Conservation (phyloP, 768 basidiomycete species). For the Jaapia argillacea region DNA sequence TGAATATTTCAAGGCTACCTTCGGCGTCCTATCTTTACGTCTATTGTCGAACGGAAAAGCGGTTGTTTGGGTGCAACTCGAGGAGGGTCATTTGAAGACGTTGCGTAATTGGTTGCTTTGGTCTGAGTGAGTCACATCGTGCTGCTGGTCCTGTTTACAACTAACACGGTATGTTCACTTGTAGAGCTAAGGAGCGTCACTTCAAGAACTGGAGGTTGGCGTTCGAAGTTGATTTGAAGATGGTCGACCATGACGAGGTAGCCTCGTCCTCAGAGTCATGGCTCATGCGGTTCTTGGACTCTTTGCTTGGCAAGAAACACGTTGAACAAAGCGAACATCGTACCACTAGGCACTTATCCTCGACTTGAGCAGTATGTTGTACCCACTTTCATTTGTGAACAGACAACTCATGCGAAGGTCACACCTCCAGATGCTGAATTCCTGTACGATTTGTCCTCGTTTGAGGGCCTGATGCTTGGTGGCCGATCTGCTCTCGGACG, state of each 20-base stretch:
- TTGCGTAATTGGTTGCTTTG: neutral
- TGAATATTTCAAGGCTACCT: slow-evolving; percentile 6
- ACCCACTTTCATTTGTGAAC: too few species aligned
- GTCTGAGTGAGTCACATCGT: too few species aligned
- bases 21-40: slow-evolving; percentile 7
- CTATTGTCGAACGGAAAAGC: slow-evolving; percentile 9
- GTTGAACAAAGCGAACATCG: neutral
- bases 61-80: slow-evolving; percentile 7
- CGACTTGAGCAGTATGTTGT: slow-evolving; percentile 9
- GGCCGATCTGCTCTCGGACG: neutral
- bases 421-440: slow-evolving; percentile 8
- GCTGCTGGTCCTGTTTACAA: too few species aligned
- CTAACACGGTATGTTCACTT: too few species aligned
- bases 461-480: slow-evolving; percentile 4
- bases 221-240: slow-evolving; percentile 8
- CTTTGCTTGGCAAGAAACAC: slow-evolving; percentile 1
- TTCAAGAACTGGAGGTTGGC: slow-evolving; percentile 7
- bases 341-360: slow-evolving; percentile 11
- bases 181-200: slow-evolving; percentile 2
- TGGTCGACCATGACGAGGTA: slow-evolving; percentile 3
- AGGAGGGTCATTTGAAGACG: slow-evolving; percentile 2
- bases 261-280: neutral
- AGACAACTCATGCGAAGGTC: too few species aligned
- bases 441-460: slow-evolving; percentile 8
- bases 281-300: neutral